phyloP scores from a whole-genome alignment of 495 filamentous ascomycete genomes.

The Astrocystis sublimbata region DNA sequence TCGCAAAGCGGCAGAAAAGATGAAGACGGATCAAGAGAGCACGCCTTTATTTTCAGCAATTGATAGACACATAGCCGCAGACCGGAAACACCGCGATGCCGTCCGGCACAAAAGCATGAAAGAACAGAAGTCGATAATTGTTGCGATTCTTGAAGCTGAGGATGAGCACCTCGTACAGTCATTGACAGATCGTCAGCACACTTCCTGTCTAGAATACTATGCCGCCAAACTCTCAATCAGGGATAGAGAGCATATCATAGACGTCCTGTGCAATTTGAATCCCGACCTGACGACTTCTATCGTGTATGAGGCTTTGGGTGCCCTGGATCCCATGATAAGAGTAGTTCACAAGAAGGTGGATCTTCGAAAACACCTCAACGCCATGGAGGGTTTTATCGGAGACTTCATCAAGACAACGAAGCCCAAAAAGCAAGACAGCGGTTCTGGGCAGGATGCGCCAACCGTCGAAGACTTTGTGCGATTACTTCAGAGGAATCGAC shows the following conservation, averaged over 20 bases:
- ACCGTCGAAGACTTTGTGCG: conserved; percentile 63
- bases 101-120: conserved; percentile 41
- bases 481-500: conserved; percentile 56
- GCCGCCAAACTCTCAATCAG: conserved; percentile 57
- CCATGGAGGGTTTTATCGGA: conserved; percentile 58
- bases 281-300: conserved; percentile 62
- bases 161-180: conserved; percentile 27
- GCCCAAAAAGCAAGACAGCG: conserved; percentile 26
- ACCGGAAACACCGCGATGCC: conserved; percentile 51
- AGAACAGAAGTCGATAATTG: conserved; percentile 48
- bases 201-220: conserved; percentile 59
- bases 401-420: conserved; percentile 57
- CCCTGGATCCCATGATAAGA: conserved; percentile 68
- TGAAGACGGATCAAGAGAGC: conserved; percentile 52
- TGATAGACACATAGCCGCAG: conserved; percentile 45
- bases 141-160: conserved; percentile 47
- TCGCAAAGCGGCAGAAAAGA: conserved; percentile 51
- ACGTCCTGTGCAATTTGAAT: conserved; percentile 55
- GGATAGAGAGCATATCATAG: conserved; percentile 61
- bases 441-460: conserved; percentile 33
- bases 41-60: conserved; percentile 52
- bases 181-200: conserved; percentile 54
- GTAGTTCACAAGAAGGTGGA: conserved; percentile 63
- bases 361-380: conserved; percentile 57
- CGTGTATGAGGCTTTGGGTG: conserved; percentile 55